A percentile compares a stretch with the other conserved stretches of the same genome.
Conservation (phyloP, 2,329 filamentous ascomycete species). For the Pochonia chlamydosporia region DNA sequence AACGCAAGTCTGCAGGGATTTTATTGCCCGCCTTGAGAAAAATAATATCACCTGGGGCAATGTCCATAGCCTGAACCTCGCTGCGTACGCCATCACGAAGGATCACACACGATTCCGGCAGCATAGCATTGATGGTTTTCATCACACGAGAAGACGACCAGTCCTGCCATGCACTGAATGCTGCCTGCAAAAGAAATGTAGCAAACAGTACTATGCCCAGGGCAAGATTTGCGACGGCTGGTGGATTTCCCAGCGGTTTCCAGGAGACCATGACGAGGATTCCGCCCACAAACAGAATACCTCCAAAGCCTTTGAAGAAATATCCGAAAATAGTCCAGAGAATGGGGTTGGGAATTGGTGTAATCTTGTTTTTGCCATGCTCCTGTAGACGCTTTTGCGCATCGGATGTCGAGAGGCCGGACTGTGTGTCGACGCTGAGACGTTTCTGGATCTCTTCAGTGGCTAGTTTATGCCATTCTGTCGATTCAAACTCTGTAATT, state of each 20-base stretch:
- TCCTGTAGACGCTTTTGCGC: no score
- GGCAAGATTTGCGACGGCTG: constrained; percentile 52
- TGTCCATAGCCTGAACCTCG: constrained; percentile 46
- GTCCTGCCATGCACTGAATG: constrained; percentile 66
- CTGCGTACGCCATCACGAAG: constrained; percentile 51
- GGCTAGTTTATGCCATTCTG: no score
- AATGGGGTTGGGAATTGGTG: no score
- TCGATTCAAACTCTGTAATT: no score
- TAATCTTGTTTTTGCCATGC: no score
- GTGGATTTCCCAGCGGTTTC: constrained; percentile 68
- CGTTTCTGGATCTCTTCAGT: no score
- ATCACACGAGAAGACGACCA: constrained; percentile 74
- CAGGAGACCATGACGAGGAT: constrained; percentile 73
- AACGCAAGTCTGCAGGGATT: constrained; percentile 66
- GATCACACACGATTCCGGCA: constrained; percentile 64
- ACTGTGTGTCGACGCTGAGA: no score
- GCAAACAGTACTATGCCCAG: constrained; percentile 66
- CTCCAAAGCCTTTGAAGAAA: constrained; percentile 73
- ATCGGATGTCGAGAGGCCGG: no score
- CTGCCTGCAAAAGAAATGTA: constrained; percentile 64
- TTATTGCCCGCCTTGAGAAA: constrained; percentile 67
- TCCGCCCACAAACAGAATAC: constrained; percentile 61
- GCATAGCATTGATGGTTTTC: constrained; percentile 73
- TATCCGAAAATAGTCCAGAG: constrained; percentile 51
- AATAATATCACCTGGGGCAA: constrained; percentile 68